A percentile compares a stretch with the other conserved stretches of the same genome.
Evolutionary conservation across 805 yeast species (phyloP).

Genomic region (Yarrowia phangngaensis): DNA sequence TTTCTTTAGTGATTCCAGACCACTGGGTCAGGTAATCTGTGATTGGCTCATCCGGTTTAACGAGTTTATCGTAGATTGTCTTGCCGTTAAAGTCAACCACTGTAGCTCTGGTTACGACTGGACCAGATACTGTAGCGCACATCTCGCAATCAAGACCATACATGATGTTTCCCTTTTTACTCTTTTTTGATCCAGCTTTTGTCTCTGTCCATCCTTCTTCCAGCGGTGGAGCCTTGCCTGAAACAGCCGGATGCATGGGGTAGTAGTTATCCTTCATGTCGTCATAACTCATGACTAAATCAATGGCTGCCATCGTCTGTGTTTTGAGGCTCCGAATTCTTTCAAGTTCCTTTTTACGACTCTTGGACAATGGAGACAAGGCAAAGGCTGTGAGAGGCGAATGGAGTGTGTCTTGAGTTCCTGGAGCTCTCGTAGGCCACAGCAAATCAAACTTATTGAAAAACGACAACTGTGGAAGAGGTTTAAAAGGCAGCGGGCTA

Average conservation of each 20-base stretch:
- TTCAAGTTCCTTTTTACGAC: slow-evolving; percentile 48
- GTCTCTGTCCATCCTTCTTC: slow-evolving; percentile 55
- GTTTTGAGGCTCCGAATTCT: slow-evolving; percentile 36
- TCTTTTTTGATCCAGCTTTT: slow-evolving; percentile 42
- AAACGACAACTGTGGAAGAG: slow-evolving; percentile 36
- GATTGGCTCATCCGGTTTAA: slow-evolving; percentile 71
- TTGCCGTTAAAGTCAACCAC: slow-evolving; percentile 60
- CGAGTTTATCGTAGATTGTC: slow-evolving; percentile 65
- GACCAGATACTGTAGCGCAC: slow-evolving; percentile 62
- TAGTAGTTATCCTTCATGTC: slow-evolving; percentile 51
- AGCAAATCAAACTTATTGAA: slow-evolving; percentile 44
- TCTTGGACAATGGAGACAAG: slow-evolving; percentile 53
- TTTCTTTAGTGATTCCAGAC: slow-evolving; percentile 81
- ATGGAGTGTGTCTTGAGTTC: slow-evolving; percentile 53
- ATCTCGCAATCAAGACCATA: slow-evolving; percentile 93
- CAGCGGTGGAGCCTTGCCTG: slow-evolving; percentile 29
- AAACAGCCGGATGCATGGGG: slow-evolving; percentile 54
- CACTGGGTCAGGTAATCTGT: slow-evolving; percentile 76
- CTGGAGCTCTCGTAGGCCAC: slow-evolving; percentile 61
- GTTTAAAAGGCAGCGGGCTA: slow-evolving; percentile 27
- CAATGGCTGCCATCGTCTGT: slow-evolving; percentile 43
- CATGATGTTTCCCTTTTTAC: slow-evolving; percentile 53
- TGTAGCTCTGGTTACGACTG: slow-evolving; percentile 73
- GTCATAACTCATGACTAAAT: slow-evolving; percentile 51
- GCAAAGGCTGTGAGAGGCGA: slow-evolving; percentile 56